These are phyloP conservation scores for Raddia guianensis DNA, from an alignment of 176 grass and related monocot genomes.

Conservation along the genomic window DNA sequence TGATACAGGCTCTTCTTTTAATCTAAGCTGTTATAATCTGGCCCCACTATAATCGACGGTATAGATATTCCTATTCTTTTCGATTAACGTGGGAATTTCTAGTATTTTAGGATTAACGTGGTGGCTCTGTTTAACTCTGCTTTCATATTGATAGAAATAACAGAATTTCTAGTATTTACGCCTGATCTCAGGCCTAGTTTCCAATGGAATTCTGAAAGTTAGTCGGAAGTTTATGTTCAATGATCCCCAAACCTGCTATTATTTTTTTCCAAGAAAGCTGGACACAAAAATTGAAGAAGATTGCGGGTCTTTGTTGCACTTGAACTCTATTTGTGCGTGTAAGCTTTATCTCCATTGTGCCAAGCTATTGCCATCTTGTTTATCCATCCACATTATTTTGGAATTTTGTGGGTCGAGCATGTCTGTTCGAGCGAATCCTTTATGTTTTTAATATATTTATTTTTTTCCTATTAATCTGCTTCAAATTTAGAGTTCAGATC, in stretches of 20 bases:
- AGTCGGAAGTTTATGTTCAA: not conserved
- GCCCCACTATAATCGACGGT: too few relatives aligned
- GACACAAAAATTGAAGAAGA: not conserved
- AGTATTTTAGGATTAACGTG: too few relatives aligned
- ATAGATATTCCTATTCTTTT: too few relatives aligned
- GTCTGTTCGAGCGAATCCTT: not conserved
- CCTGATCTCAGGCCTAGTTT: not conserved
- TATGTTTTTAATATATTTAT: not conserved
- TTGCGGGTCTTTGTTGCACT: not conserved
- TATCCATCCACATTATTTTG: not conserved
- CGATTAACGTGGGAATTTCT: too few relatives aligned
- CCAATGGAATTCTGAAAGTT: not conserved
- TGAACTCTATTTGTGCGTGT: not conserved
- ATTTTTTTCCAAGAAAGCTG: not conserved
- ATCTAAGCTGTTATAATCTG: too few relatives aligned
- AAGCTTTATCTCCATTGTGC: not conserved
- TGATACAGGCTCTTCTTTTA: too few relatives aligned
- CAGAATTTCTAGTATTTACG: too few relatives aligned
- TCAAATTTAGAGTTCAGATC: conserved; percentile 16
- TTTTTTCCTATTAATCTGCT: not conserved
- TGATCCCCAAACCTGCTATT: not conserved
- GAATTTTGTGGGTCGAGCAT: not conserved
- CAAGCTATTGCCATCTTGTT: conserved; percentile 4
- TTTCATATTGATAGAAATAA: too few relatives aligned
- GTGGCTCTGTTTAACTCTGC: too few relatives aligned